Evolutionary conservation across 768 basidiomycete genomes (phyloP), one percentile per base, ranked within the genome.

Genomic region (Pleurotus tuber-regium): DNA sequence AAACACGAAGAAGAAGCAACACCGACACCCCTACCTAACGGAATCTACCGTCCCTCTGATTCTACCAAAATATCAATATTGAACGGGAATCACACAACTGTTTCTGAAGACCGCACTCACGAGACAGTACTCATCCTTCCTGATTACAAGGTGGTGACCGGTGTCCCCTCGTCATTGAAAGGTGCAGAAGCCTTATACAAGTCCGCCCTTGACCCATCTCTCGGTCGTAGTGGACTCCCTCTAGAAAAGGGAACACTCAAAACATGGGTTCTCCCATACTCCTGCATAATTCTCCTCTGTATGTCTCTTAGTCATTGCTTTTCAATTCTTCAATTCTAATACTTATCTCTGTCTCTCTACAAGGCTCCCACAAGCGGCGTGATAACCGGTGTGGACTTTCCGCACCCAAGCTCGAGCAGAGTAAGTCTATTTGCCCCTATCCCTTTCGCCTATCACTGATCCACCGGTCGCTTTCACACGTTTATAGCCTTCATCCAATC

Each of bases 351-450:
- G 21, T 38, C 35, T 38, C n/a, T 56, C 46, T 39, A 23, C 55
- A 56, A 95, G 92, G 95, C 66, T 97, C 94, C 2, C 96, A 98
- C 70, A 92, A 93, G 70, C 82, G 80, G 59, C 77, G 95, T 26
- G 96, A 98, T 69, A 95, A 94, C 63, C 83, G 92, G 54, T 99
- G 96, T 67, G 81, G 82, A 21, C 86, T 98, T 39, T 84, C 89
- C 8, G 92, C 93, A 1, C 89, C 89, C 2, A 83, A 88, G 60
- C 82, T 97, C 28, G 86, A 88, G 63, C 77, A 86, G 59, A 78
- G 89, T 89, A 54, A 56, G 73, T 68, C 55, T 46, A 9, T 21
- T 43, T 52, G n/a, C 31, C 50, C n/a, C 48, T 25, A 31, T 41
- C 4, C 21, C 24, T 40, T 41, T 43, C 44, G 8, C 57, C 59